A percentile compares a stretch with the other conserved stretches of the same genome.
phyloP scores from a whole-genome alignment of 257 asterid species.

The Solanum neorickii region DNA sequence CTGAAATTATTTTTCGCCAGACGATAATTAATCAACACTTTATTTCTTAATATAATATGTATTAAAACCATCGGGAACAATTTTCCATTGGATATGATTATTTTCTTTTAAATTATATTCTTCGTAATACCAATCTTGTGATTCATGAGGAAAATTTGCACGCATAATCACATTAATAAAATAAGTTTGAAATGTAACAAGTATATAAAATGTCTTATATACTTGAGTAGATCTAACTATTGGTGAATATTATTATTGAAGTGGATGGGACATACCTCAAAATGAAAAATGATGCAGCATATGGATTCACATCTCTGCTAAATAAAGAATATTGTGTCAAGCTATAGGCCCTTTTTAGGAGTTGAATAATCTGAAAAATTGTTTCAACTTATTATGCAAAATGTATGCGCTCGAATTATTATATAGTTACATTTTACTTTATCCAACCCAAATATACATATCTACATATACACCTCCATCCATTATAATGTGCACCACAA shows the following conservation, averaged over 20 bases:
- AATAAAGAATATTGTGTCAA: neutral
- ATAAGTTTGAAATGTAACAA: neutral
- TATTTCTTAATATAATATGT: neutral
- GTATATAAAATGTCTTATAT: neutral
- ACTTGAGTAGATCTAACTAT: neutral
- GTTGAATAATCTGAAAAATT: neutral
- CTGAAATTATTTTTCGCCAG: neutral
- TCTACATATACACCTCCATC: neutral
- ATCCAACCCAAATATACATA: neutral
- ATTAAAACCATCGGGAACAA: neutral
- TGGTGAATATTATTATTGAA: neutral
- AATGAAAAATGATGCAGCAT: neutral
- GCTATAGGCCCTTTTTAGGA: neutral
- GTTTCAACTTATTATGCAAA: neutral
- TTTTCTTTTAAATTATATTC: neutral
- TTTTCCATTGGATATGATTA: neutral
- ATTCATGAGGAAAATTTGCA: neutral
- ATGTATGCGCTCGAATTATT: neutral
- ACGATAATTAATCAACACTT: too few species aligned
- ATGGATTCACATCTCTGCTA: neutral
- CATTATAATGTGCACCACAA: neutral
- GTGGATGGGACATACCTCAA: neutral
- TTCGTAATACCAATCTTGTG: neutral
- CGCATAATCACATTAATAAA: neutral
- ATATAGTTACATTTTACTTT: neutral